phyloP scores from a whole-genome alignment of 2,329 filamentous ascomycete species.

The Meredithiella fracta region DNA sequence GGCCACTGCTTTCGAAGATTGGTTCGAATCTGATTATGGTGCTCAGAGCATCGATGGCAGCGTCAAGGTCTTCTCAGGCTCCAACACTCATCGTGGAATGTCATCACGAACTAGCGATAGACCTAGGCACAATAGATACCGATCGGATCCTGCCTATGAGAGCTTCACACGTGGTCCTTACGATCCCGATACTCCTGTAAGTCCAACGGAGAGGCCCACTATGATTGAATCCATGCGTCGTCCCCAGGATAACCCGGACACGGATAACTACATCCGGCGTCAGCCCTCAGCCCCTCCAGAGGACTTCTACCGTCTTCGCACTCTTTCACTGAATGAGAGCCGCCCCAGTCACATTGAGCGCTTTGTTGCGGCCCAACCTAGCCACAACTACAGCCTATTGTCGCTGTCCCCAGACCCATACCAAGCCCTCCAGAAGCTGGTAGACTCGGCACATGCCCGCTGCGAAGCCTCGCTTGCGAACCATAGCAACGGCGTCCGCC shows the following conservation, averaged over 20 bases:
- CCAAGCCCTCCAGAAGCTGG: no score
- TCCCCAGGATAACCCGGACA: no score
- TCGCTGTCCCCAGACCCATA: no score
- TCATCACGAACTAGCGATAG: background rate
- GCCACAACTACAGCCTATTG: background rate
- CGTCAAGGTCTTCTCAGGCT: background rate
- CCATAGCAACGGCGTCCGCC: no score
- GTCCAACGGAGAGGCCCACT: background rate
- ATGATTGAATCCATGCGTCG: no score
- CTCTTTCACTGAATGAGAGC: background rate
- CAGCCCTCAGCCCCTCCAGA: background rate
- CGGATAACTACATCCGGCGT: no score
- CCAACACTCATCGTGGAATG: background rate
- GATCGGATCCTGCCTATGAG: background rate
- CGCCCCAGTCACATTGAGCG: background rate
- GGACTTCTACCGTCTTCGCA: background rate
- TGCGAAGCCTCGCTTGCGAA: no score
- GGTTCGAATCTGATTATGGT: constrained; percentile 3
- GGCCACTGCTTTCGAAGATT: constrained; percentile 7
- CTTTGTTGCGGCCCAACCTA: no score
- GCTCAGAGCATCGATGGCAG: constrained; percentile 1
- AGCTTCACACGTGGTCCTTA: background rate
- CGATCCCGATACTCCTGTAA: constrained; percentile 4
- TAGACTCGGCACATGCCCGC: no score
- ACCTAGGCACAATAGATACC: no score